These are phyloP conservation scores for Chaetoscypha palmicola DNA, from an alignment of 2,329 filamentous ascomycete genomes.

Conservation along the genomic window DNA sequence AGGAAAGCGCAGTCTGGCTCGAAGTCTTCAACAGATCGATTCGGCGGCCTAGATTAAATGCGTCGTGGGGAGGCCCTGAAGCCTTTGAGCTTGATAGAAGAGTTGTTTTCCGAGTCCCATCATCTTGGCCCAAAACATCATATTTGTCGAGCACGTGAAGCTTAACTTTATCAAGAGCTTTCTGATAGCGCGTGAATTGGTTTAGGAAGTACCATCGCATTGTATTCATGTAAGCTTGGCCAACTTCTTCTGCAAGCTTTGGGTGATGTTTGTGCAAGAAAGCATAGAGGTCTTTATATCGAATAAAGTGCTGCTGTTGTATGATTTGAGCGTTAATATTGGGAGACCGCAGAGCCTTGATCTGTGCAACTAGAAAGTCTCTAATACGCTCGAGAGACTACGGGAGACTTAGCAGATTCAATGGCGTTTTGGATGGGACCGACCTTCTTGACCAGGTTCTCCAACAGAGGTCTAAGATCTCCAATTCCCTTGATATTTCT, in stretches of 20 bases:
- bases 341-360: constrained; percentile 87
- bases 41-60: constrained; percentile 81
- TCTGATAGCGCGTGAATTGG: constrained; percentile 83
- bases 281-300: constrained; percentile 78
- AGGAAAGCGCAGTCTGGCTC: constrained; percentile 71
- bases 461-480: constrained; percentile 77
- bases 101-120: constrained; percentile 56
- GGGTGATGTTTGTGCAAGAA: constrained; percentile 81
- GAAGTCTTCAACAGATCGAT: constrained; percentile 72
- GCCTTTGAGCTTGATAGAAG: constrained; percentile 46
- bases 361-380: constrained; percentile 89
- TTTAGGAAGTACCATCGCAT: constrained; percentile 98
- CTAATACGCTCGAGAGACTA: constrained; percentile 87
- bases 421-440: too few species aligned
- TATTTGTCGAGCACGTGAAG: constrained; percentile 76
- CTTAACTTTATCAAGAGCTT: constrained; percentile 76
- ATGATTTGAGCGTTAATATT: constrained; percentile 97
- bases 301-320: constrained; percentile 84
- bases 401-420: too few species aligned
- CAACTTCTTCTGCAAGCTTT: constrained; percentile 81
- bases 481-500: constrained; percentile 66
- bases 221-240: constrained; percentile 90
- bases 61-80: constrained; percentile 64
- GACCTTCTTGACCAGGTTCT: constrained; percentile 77
- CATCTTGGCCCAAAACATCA: constrained; percentile 76